Percentiles rank a stretch among this genome's conserved stretches.
Conservation (phyloP, 2,329 filamentous ascomycete species). For the Trichoderma simmonsii region DNA sequence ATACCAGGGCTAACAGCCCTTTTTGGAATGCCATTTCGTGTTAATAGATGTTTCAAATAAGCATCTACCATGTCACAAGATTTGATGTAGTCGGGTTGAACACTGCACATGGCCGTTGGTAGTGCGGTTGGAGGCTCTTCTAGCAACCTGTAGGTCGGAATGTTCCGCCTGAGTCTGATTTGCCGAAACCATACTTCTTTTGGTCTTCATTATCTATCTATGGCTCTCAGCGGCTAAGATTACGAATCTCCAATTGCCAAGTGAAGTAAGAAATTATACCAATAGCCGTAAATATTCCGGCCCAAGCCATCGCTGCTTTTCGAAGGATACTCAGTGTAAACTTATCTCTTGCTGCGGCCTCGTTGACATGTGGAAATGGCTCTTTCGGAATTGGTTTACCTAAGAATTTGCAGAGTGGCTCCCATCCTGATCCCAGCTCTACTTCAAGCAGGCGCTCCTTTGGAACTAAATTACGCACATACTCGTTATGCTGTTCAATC, state of each 20-base stretch:
- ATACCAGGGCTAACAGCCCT: background rate
- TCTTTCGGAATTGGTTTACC: slow-evolving; percentile 31
- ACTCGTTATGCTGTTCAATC: slow-evolving; percentile 16
- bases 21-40: background rate
- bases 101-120: background rate
- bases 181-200: background rate
- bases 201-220: background rate
- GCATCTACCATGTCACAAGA: background rate
- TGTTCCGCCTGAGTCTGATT: background rate
- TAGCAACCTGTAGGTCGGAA: background rate
- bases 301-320: background rate
- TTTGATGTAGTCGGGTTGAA: background rate
- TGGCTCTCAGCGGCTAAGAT: background rate
- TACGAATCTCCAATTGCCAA: background rate
- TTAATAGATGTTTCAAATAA: background rate
- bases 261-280: background rate
- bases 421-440: slow-evolving; percentile 36
- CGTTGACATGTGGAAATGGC: slow-evolving; percentile 30
- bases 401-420: slow-evolving; percentile 36
- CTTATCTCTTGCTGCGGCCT: slow-evolving; percentile 19
- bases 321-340: background rate
- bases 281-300: background rate
- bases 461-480: slow-evolving; percentile 16
- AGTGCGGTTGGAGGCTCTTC: background rate
- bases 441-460: slow-evolving; percentile 28